Evolutionary conservation across 495 filamentous ascomycete species (phyloP).

Genomic region (Daldinia decipiens): DNA sequence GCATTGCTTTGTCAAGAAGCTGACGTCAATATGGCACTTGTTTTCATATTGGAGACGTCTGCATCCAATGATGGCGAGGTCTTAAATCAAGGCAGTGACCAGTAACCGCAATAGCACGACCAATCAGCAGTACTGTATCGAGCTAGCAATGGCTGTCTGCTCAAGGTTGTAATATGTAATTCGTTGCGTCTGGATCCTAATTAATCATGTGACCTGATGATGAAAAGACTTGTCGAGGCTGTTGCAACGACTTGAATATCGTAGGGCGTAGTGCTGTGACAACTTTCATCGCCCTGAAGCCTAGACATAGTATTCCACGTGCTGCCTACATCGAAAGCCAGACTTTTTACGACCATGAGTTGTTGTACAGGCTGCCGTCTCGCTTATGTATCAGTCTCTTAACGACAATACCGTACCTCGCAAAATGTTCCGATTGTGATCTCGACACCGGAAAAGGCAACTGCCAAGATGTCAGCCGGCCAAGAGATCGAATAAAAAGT

Average conservation of each 20-base stretch:
- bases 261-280: constrained; percentile 11
- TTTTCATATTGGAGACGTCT: constrained; percentile 6
- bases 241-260: neutral
- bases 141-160: constrained; percentile 12
- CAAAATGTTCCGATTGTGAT: constrained; percentile 9
- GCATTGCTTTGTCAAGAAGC: constrained; percentile 6
- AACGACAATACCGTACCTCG: constrained; percentile 17
- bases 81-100: constrained; percentile 3
- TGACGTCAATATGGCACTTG: constrained; percentile 22
- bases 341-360: constrained; percentile 14
- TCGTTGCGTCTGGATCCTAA: constrained; percentile 18
- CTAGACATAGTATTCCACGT: constrained; percentile 1
- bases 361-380: constrained; percentile 20
- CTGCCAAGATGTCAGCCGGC: constrained; percentile 18
- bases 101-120: constrained; percentile 6
- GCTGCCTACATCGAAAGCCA: constrained; percentile 7
- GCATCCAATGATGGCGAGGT: constrained; percentile 15
- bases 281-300: constrained; percentile 1
- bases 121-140: constrained; percentile 27
- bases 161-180: constrained; percentile 25
- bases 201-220: constrained; percentile 38
- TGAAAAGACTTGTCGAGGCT: constrained; percentile 6
- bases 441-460: constrained; percentile 12
- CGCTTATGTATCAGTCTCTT: constrained; percentile 21
- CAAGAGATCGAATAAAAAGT: constrained; percentile 19